Base-by-base conservation (phyloP, 352 stramenopile species). In the Phytophthora fragariaefolia region DNA sequence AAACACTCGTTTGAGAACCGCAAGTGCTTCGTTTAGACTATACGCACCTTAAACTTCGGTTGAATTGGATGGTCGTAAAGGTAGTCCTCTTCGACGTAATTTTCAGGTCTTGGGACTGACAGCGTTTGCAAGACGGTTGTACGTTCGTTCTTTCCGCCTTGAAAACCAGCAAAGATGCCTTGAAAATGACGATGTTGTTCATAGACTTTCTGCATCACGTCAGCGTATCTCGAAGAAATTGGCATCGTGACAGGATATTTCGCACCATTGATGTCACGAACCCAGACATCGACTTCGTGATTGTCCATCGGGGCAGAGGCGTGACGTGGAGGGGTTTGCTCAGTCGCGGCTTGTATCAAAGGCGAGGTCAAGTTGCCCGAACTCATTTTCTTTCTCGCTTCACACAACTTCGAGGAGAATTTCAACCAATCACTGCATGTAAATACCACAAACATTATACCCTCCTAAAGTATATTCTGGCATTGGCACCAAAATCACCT, bases 21-120 rank as follows among this genome's bases (percentile, higher is more conserved):
- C 20, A 27, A 22, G 43, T 5, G 20, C 43, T 2, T 50, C 18
- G 43, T 26, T 28, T 28, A 50, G 43, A 50, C 43, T 32, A 17
- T 28, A 50, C 43, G 43, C 43, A 50, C 43, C 43, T 50, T 50
- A 30, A 50, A 50, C 43, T 50, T 50, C 43, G 43, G 43, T 50
- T 50, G 18, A 28, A 50, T 50, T 30, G 43, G 43, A 28, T 50
- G 38, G 12, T 46, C 38, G 17, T 22, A 4, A 4, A 50, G 20
- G 18, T 50, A 50, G n/a, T 30, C 8, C 6, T 30, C 20, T 17
- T 30, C 43, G 43, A 30, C 22, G 22, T 6, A n/a, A n/a, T n/a
- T n/a, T n/a, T n/a, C 18, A 15, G 4, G 3, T 9, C 5, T 9
- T 30, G 18, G 8, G 20, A 2, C 18, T 2, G 3, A 17, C 30